These are phyloP conservation scores for Quercus parvula DNA, from an alignment of 306 rosid species.

Conservation along the genomic window DNA sequence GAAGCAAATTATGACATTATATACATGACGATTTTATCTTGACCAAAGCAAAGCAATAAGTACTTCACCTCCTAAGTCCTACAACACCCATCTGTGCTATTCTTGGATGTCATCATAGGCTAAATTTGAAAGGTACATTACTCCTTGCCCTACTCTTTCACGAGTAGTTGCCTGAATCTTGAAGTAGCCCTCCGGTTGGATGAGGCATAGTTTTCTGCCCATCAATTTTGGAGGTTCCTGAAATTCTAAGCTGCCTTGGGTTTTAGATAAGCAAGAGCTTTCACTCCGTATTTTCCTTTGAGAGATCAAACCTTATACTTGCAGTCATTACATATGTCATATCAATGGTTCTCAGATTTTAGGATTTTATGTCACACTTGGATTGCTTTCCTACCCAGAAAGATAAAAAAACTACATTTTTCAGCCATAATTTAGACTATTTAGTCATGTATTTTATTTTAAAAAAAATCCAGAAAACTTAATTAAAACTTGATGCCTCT, in stretches of 20 bases:
- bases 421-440: neutral
- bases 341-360: neutral
- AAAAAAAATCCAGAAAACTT: neutral
- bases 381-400: neutral
- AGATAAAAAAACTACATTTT: no score
- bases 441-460: neutral
- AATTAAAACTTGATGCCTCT: neutral
- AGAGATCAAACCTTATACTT: neutral
- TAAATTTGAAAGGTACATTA: no score
- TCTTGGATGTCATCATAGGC: no score
- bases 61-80: neutral
- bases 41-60: neutral
- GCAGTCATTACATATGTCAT: neutral
- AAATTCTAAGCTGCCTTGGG: constrained; percentile 11
- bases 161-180: neutral
- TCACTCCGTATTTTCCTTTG: neutral
- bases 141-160: neutral
- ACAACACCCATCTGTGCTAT: neutral
- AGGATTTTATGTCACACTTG: neutral
- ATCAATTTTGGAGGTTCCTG: constrained; percentile 10
- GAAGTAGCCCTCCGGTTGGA: neutral
- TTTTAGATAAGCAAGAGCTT: neutral
- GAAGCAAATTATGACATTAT: neutral
- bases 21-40: neutral
- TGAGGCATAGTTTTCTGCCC: constrained; percentile 1